Base-by-base conservation (phyloP, 441 rosid genomes). In the Theobroma grandiflorum region DNA sequence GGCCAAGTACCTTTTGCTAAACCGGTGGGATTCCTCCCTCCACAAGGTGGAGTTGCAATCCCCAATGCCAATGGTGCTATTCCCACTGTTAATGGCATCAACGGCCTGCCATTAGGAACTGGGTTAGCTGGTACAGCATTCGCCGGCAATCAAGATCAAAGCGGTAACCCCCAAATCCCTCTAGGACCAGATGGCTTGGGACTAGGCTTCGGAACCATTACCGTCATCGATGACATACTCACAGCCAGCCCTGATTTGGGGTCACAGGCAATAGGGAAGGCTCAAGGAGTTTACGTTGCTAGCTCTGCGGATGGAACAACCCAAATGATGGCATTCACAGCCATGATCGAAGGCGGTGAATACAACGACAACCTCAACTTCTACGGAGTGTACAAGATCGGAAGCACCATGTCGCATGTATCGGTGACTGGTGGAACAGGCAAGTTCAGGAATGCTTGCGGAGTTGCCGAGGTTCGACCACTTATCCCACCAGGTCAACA, bases 281-380 rank as follows among this genome's bases (percentile, higher is more conserved):
- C 98, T 74, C 99, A 94, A 77, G 98, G 98, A 22, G 93, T 94
- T 63, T 93, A 94, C 45, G 89, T 94, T 77, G 98, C 98, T 0
- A 94, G 98, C 58, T 92, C 99, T 9, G 92, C 89, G 20, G 93
- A 92, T 65, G 98, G 97, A 63, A 84, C 89, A 72, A 90, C 95
- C 37, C 99, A 96, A 88, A 92, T 94, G 98, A 92, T 96, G 98
- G 91, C 99, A 57, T 96, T 95, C 84, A 91, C 98, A 12, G 96
- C 97, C 42, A 83, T 88, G 90, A 81, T 95, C 26, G 99, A 95
- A 87, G 99, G 91, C 20, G 98, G 95, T 9, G 99, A 95, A 65
- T 95, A 91, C 8, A 93, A 93, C 10, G 97, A 96, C 65, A 91
- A 88, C 89, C 91, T 96, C 78, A 96, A 93, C 88, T 92, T 96